Evolutionary conservation across 345 rosid species (phyloP).

Genomic region (Reutealis trisperma): DNA sequence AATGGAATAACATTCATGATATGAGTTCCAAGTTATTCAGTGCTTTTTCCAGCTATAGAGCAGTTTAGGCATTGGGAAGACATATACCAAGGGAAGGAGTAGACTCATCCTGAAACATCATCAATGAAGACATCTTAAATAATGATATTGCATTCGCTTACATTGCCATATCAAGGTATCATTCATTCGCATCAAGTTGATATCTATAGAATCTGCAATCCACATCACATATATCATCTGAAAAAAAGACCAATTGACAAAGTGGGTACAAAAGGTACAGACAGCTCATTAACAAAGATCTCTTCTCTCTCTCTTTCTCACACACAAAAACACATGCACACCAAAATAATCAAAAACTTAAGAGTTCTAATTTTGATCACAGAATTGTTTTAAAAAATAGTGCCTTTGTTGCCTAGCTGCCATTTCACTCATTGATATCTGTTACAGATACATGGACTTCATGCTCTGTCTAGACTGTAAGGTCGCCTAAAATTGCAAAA

Average conservation of each 20-base stretch:
- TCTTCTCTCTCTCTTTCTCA: too few species aligned
- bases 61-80: not conserved
- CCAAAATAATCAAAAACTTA: not conserved
- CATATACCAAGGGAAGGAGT: not conserved
- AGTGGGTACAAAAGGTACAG: not conserved
- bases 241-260: not conserved
- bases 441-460: not conserved
- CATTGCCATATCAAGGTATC: not conserved
- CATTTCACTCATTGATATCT: not conserved
- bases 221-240: not conserved
- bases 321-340: too few species aligned
- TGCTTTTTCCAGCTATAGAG: not conserved
- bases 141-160: not conserved
- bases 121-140: not conserved
- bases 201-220: not conserved
- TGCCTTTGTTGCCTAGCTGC: not conserved
- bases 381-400: not conserved
- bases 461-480: not conserved
- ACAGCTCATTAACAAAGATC: not conserved
- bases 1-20: too few species aligned
- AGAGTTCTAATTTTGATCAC: not conserved
- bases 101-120: not conserved
- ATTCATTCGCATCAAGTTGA: not conserved
- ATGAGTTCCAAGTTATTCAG: not conserved
- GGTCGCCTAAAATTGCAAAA: not conserved